Conservation (phyloP, 768 basidiomycete genomes). For the Amyloporia xantha region DNA sequence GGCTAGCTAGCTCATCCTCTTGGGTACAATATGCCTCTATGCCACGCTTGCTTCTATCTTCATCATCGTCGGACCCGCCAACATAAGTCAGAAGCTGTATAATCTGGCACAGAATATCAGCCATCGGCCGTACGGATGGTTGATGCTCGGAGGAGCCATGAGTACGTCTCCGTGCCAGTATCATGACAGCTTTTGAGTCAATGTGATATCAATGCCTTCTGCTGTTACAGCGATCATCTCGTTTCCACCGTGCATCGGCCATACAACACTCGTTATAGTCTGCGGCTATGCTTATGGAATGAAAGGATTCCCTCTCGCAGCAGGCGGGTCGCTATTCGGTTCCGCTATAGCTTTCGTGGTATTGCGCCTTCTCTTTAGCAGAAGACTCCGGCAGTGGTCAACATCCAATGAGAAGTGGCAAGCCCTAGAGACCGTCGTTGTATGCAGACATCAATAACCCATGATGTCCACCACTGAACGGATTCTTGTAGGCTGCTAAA, state of each 20-base stretch:
- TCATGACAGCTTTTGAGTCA: too few species aligned
- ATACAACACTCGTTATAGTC: conserved; percentile 57
- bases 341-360: conserved; percentile 54
- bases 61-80: conserved; percentile 51
- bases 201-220: not conserved
- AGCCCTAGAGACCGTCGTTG: conserved; percentile 70
- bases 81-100: conserved; percentile 65
- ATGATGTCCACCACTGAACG: not conserved
- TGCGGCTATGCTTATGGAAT: conserved; percentile 84
- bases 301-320: conserved; percentile 64
- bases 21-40: conserved; percentile 54
- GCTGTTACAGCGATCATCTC: conserved; percentile 36
- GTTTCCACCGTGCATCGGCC: conserved; percentile 60
- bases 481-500: conserved; percentile 46
- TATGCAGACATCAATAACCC: conserved; percentile 27
- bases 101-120: conserved; percentile 59
- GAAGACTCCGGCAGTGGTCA: conserved; percentile 53
- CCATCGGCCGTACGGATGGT: conserved; percentile 53
- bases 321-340: conserved; percentile 53
- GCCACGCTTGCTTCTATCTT: conserved; percentile 32
- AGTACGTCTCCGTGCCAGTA: conserved; percentile 32
- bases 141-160: conserved; percentile 44
- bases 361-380: conserved; percentile 52
- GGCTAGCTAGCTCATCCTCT: conserved; percentile 45
- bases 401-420: conserved; percentile 65